Base-by-base conservation (phyloP, 192 early-diverging fungal species). In the Rhizophagus sp. region DNA sequence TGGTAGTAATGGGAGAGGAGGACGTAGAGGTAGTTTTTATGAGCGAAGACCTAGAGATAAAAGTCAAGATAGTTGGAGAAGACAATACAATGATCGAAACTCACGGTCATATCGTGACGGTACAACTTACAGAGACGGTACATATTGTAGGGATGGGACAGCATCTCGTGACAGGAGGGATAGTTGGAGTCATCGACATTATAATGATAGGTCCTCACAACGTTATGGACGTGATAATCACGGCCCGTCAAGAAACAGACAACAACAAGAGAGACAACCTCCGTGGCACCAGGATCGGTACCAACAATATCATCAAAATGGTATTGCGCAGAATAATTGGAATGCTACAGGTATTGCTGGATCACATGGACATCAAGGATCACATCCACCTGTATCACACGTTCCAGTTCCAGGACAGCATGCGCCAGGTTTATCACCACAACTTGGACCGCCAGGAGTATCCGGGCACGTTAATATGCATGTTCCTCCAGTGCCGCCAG, bases 101-200 rank as follows among this genome's bases (percentile, higher is more conserved):
- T 9, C 10, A 17, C 39, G 72, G 34, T 52, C 41, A 49, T 73
- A 73, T 52, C 39, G 72, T 50, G 72, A 73, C 33, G 41, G 44
- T 4, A 22, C 17, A 25, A 17, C 47, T 8, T 61, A 74, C 34
- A 39, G 72, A 49, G 72, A 74, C 25, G 13, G 47, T 74, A 11
- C 47, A 52, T 74, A 39, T 74, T 61, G 47, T 10, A 74, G 72
- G 27, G 72, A 74, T 52, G 52, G 72, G 24, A 39, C 19, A 34
- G 25, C n/a, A 3, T 44, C 39, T 52, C 72, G 72, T 73, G 72
- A 73, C 22, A 47, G 49, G 41, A 76, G 75, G 11, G 75, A 76
- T 76, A 63, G 75, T 44, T 76, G 62, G 57, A n/a, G n/a, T 72
- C 47, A 36, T 25, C 15, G 75, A 76, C 75, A 62, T n/a, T 76